Conservation (phyloP, 2,329 filamentous ascomycete species). For the Talaromyces sp. region DNA sequence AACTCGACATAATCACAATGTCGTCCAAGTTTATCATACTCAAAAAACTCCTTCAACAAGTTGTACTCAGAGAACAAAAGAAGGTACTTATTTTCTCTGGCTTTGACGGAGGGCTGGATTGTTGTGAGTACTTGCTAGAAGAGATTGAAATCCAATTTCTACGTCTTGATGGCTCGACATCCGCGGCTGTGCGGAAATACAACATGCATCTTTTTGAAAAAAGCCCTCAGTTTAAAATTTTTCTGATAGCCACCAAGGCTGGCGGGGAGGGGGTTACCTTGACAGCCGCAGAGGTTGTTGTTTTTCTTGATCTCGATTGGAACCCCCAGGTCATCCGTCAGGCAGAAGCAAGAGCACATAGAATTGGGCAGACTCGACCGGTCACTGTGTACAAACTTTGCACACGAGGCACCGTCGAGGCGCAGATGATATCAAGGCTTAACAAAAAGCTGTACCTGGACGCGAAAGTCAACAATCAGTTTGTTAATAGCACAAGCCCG, state of each 20-base stretch:
- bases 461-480: constrained; percentile 55
- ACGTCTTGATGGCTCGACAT: constrained; percentile 48
- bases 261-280: constrained; percentile 54
- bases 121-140: constrained; percentile 47
- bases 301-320: constrained; percentile 55
- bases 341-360: constrained; percentile 51
- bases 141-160: constrained; percentile 37
- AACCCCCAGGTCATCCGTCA: constrained; percentile 52
- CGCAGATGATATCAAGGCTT: constrained; percentile 55
- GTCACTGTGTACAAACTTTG: constrained; percentile 54
- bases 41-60: constrained; percentile 36
- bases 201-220: constrained; percentile 51
- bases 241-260: constrained; percentile 52
- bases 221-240: constrained; percentile 45
- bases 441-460: constrained; percentile 59
- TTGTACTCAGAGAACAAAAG: constrained; percentile 18
- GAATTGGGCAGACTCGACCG: constrained; percentile 51
- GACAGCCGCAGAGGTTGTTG: constrained; percentile 49
- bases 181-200: constrained; percentile 47
- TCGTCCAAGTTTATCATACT: constrained; percentile 54
- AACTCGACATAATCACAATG: constrained; percentile 29
- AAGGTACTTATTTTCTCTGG: constrained; percentile 56
- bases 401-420: constrained; percentile 53
- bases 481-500: constrained; percentile 24
- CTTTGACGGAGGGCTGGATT: constrained; percentile 48